Percentiles rank a stretch among this genome's conserved stretches.
phyloP scores from a whole-genome alignment of 139 green algal species.

The Haematococcus sp. region DNA sequence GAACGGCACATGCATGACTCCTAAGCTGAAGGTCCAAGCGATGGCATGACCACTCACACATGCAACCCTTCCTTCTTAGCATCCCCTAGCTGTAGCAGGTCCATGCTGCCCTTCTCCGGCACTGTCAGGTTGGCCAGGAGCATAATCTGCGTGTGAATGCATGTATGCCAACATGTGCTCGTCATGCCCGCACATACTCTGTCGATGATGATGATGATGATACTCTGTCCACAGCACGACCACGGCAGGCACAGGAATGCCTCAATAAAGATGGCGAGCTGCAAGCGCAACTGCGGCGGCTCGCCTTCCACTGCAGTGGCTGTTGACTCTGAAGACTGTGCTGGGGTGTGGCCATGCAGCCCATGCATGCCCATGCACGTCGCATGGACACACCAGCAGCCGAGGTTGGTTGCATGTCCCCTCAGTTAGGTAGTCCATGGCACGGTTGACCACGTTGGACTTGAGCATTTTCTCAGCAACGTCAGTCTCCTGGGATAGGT shows the following conservation, averaged over 20 bases:
- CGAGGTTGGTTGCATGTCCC: conserved; percentile 26
- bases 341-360: no score
- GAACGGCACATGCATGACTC: no score
- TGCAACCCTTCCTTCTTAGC: conserved; percentile 46
- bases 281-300: background rate
- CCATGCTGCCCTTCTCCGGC: conserved; percentile 40
- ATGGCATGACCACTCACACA: conserved; percentile 44
- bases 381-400: conserved; percentile 40
- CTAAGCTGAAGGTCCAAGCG: no score
- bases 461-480: conserved; percentile 37
- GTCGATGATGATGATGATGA: no score
- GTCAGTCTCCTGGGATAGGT: conserved; percentile 57
- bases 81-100: conserved; percentile 58
- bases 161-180: background rate
- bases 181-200: no score
- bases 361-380: background rate
- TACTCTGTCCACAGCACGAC: background rate
- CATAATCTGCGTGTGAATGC: conserved; percentile 36
- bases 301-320: background rate
- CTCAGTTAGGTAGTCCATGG: conserved; percentile 62
- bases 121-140: conserved; percentile 71
- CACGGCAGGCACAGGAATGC: background rate
- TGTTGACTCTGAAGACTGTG: no score
- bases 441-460: conserved; percentile 23
- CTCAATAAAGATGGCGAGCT: background rate